phyloP scores from a whole-genome alignment of 805 yeast genomes.

The Nakazawaea ernobii region DNA sequence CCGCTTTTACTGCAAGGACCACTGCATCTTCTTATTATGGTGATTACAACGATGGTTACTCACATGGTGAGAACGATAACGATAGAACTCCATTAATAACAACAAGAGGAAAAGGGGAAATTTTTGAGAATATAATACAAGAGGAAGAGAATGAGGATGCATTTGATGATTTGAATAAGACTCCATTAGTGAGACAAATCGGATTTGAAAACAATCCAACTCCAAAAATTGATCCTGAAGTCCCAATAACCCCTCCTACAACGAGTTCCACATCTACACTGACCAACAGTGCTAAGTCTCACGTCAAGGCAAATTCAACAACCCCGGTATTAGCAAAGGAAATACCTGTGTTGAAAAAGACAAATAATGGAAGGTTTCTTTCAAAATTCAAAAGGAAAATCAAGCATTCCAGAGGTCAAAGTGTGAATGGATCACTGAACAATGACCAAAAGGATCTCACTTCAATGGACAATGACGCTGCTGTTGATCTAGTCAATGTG shows the following conservation, averaged over 20 bases:
- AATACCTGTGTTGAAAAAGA: neutral
- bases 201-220: neutral
- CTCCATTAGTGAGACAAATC: conserved; percentile 6
- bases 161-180: conserved; percentile 5
- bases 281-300: neutral
- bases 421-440: conserved; percentile 1
- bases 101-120: neutral
- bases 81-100: conserved; percentile 9
- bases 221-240: neutral
- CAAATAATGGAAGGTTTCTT: conserved; percentile 2
- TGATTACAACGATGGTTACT: conserved; percentile 9
- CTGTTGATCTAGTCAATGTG: neutral
- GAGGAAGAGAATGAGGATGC: neutral
- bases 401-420: neutral
- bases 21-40: conserved; percentile 8
- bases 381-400: conserved; percentile 5
- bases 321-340: neutral
- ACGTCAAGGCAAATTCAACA: neutral
- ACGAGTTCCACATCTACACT: neutral
- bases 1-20: neutral
- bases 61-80: conserved; percentile 1
- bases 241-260: neutral
- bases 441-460: conserved; percentile 3
- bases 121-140: neutral
- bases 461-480: conserved; percentile 6